phyloP scores from a whole-genome alignment of 352 stramenopile genomes.

The Phytophthora pistaciae region DNA sequence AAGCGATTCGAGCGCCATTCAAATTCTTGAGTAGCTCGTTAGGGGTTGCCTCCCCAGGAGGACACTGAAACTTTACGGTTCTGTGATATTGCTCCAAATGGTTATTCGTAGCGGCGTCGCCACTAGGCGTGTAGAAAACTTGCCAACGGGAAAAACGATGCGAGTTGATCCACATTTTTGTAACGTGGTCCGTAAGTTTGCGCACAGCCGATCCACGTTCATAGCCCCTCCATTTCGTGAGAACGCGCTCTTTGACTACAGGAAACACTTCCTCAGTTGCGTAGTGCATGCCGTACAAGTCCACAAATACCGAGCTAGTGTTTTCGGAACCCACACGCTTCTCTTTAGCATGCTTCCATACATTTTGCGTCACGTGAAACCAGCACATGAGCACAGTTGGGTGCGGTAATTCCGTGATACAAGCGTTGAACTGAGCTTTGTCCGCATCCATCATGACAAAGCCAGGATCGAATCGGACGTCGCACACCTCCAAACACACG shows the following conservation, averaged over 20 bases:
- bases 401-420: neutral
- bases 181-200: neutral
- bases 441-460: slow-evolving; percentile 9
- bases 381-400: slow-evolving; percentile 8
- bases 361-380: slow-evolving; percentile 13
- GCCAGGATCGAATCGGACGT: neutral
- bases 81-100: slow-evolving; percentile 10
- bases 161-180: neutral
- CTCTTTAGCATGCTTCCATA: slow-evolving; percentile 1
- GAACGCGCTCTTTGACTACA: neutral
- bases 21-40: slow-evolving; percentile 6
- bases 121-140: slow-evolving; percentile 4
- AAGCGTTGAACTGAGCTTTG: slow-evolving; percentile 14
- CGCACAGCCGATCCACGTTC: neutral
- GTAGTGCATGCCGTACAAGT: slow-evolving; percentile 14
- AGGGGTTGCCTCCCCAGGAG: neutral
- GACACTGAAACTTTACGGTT: neutral
- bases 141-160: slow-evolving; percentile 1
- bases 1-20: neutral
- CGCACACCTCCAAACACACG: slow-evolving; percentile 1
- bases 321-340: neutral
- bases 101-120: slow-evolving; percentile 12
- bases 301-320: neutral
- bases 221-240: slow-evolving; percentile 3
- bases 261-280: neutral